These are phyloP conservation scores for Tricholoma sp. DNA, from an alignment of 768 basidiomycete species.

Conservation along the genomic window DNA sequence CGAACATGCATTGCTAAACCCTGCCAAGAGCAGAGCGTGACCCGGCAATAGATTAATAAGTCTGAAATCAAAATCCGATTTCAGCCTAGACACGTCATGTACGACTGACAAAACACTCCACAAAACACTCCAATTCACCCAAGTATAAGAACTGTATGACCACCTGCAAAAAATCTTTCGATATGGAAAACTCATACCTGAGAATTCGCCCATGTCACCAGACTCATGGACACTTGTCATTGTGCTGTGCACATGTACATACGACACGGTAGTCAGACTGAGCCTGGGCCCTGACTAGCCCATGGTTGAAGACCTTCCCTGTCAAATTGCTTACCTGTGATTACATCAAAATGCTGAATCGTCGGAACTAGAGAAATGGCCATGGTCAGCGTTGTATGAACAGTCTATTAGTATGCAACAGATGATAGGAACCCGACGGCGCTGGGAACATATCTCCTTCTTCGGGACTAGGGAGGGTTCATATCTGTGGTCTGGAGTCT, in stretches of 20 bases:
- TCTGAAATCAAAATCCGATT: neutral
- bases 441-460: too few relatives aligned
- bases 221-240: neutral
- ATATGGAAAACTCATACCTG: neutral
- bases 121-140: neutral
- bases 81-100: neutral
- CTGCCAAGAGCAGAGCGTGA: neutral
- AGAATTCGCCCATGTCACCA: neutral
- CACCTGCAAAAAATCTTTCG: neutral
- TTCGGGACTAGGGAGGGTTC: too few relatives aligned
- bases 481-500: too few relatives aligned
- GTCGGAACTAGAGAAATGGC: too few relatives aligned
- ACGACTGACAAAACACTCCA: neutral
- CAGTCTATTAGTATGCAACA: too few relatives aligned
- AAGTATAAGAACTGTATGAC: neutral
- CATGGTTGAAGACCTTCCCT: too few relatives aligned
- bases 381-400: too few relatives aligned
- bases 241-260: neutral
- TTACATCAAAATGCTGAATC: neutral
- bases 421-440: too few relatives aligned
- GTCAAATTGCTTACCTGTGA: neutral
- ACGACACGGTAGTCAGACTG: neutral
- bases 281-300: too few relatives aligned
- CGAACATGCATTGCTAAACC: neutral
- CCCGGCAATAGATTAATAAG: neutral